Base-by-base conservation (phyloP, 108 stramenopile genomes). In the Stephanodiscus minutulus region DNA sequence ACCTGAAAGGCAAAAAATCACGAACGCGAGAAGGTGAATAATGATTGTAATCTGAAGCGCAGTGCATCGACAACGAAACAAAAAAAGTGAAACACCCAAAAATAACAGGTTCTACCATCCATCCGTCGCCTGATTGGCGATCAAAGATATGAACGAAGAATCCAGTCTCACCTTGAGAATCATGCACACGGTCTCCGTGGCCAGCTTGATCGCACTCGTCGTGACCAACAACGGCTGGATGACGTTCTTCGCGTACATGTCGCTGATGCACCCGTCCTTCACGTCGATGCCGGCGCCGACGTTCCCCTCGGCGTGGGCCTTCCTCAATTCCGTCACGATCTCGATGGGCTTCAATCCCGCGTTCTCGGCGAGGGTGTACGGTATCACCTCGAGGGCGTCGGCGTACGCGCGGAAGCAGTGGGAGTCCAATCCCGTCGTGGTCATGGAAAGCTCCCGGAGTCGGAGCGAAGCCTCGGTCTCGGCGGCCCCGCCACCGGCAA, bases 351-450 rank as follows among this genome's bases (percentile, higher is more conserved):
- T 98, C 86, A 98, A 85, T 0, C 99, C 99, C 12, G 98, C 98
- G 82, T 99, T 99, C 83, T 99, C 99, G 5, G 99, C 99, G 43
- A 99, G 83, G 7, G 99, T 99, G 82, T 98, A 99, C 8, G 99
- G 98, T 60, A 99, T 95, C 24, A 98, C 95, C 87, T 98, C 97
- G 59, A 99, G 77, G 0, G 97, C 98, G 79, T 99, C 97, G 8
- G 97, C 97, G 85, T 93, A 99, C 7, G 98, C 99, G 76, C 91
- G 81, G 71, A 95, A 90, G 78, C 99, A 99, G 82, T 95, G 97
- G 1, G 96, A 92, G 61, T 93, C 91, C 94, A 94, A 88, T 10
- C 99, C 99, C 0, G 91, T 83, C 37, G 86, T 85, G 59, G 73
- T 69, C 58, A 88, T 77, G 21, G 97, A 82, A 77, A 87, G 83